These are phyloP conservation scores for Parastagonospora nodorum DNA, from an alignment of 2,329 filamentous ascomycete genomes.

Conservation along the genomic window DNA sequence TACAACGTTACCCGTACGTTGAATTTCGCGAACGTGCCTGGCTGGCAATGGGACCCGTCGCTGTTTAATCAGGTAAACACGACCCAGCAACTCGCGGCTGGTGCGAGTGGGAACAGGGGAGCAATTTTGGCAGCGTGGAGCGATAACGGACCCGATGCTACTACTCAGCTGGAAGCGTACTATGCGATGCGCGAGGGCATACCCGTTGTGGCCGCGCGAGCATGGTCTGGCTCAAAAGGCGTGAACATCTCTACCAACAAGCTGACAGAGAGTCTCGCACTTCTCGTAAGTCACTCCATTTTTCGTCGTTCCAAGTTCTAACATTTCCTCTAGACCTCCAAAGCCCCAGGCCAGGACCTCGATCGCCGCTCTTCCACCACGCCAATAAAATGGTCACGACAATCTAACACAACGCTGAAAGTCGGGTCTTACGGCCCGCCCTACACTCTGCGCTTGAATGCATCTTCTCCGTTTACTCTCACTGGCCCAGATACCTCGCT, in stretches of 20 bases:
- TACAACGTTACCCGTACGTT: slow-evolving; percentile 53
- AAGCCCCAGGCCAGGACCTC: slow-evolving; percentile 53
- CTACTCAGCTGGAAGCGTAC: slow-evolving; percentile 55
- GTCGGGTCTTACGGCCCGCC: slow-evolving; percentile 54
- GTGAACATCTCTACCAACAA: slow-evolving; percentile 31
- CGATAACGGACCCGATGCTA: slow-evolving; percentile 56
- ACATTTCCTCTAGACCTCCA: slow-evolving; percentile 21
- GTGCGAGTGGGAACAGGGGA: slow-evolving; percentile 40
- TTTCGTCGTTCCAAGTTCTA: background rate
- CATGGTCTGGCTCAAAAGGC: slow-evolving; percentile 51
- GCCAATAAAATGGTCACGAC: slow-evolving; percentile 1
- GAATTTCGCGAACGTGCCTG: slow-evolving; percentile 50
- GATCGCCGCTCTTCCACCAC: slow-evolving; percentile 40
- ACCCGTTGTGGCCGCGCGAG: slow-evolving; percentile 49
- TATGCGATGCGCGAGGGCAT: slow-evolving; percentile 55
- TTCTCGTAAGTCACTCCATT: slow-evolving; percentile 27
- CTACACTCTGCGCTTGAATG: slow-evolving; percentile 49
- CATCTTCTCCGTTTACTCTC: slow-evolving; percentile 52
- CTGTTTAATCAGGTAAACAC: slow-evolving; percentile 52
- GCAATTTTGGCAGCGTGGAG: slow-evolving; percentile 54
- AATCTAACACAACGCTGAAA: slow-evolving; percentile 23
- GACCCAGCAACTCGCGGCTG: slow-evolving; percentile 45
- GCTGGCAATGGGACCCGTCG: slow-evolving; percentile 55
- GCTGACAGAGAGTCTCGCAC: slow-evolving; percentile 43
- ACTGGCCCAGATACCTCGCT: slow-evolving; percentile 52